Base-by-base conservation (phyloP, 2,329 filamentous ascomycete species). In the Verticillium dahliae region DNA sequence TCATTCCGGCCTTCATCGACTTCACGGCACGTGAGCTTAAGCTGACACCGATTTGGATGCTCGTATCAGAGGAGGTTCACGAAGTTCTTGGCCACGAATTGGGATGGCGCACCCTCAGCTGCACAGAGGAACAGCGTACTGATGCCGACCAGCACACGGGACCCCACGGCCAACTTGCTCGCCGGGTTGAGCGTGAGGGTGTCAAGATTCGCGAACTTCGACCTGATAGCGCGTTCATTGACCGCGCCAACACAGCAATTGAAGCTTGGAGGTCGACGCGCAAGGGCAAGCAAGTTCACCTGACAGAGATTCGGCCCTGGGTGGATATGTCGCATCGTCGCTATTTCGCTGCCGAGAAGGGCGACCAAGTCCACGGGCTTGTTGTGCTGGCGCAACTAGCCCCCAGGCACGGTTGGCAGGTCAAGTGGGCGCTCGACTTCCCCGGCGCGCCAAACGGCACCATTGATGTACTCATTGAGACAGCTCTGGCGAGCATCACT, bases 361-460 rank as follows among this genome's bases (percentile, higher is more conserved):
- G 90, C 15, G 90, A 90, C 65, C 85, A 83, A 63, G 85, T 97
- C 61, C 83, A 83, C 52, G 89, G 90, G 38, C 84, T 97, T 62
- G 89, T 94, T n/a, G 88, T 94, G 9, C 80, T 97, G 69, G 90
- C 90, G 60, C 90, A 92, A 73, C 85, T 97, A 34, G 85, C 90
- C 3, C 91, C 92, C 1, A 81, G 85, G 39, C 86, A 96, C 72
- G 93, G 93, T 60, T 96, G 92, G 86, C 93, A 97, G 78, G 89
- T 97, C 72, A 97, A 97, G 79, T 97, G 95, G 80, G 90, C 90
- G n/a, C 86, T 97, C 60, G 92, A 97, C 75, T 97, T 97, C 81
- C 93, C 92, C 0, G 86, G 85, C 33, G 85, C 92, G 1, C 90
- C 93, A n/a, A 91, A 86, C 55, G 93, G 93, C 56, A 89, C 90